Base-by-base conservation (phyloP, 1,284 basidiomycete genomes). In the Inonotus obliquus region DNA sequence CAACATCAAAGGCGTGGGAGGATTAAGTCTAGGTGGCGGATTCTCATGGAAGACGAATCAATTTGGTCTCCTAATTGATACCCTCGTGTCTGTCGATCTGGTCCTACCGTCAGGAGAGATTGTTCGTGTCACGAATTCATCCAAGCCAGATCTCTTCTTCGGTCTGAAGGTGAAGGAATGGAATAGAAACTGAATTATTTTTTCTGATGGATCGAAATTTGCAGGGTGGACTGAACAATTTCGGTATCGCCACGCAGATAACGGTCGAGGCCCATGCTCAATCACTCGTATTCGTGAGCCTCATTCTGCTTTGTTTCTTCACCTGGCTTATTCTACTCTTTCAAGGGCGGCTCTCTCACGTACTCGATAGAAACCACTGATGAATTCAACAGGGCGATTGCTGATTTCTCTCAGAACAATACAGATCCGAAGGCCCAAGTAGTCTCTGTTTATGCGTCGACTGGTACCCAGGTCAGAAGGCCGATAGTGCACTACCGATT, bases 21-120 rank as follows among this genome's bases (percentile, higher is more conserved):
- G 59, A 7, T 37, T 60, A 9, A 55, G 59, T 37, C 59, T 60
- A 6, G 59, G 59, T 10, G 59, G 61, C 2, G 60, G 62, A 2
- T 63, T 39, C 29, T 63, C 62, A 13, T 63, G 62, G 62, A 63
- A 60, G 47, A 56, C 62, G 21, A 63, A 63, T 47, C 57, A 63
- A 48, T 59, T 35, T 23, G 62, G 62, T 21, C 62, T 63, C 25
- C 38, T 41, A 6, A 45, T 60, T 6, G 62, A 63, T 23, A 63
- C 57, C 4, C 55, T 63, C 44, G 57, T 56, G 14, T 21, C 58
- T 6, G 41, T 49, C 25, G 58, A 63, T 14, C 21, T 56, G 9
- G 59, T 63, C 9, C 27, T 63, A 14, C 62, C 62, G 19, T 51
- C 57, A 14, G 62, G 62, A 19, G 23, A 59, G 23, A 11, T 48